Conservation (phyloP, 768 basidiomycete species). For the Mycena galericulata region DNA sequence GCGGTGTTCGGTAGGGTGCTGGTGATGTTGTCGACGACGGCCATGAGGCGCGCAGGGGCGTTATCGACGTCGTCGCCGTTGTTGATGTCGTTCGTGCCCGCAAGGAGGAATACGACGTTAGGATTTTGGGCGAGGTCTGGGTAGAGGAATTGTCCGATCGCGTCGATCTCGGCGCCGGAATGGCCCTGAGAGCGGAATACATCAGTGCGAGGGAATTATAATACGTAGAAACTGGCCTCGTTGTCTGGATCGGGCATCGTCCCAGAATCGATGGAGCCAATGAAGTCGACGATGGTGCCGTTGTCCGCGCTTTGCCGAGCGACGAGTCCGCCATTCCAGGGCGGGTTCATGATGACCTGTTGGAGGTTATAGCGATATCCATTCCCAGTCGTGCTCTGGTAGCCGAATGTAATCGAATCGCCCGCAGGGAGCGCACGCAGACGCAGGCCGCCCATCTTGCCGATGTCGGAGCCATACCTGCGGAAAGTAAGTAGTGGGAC, state of each 20-base stretch:
- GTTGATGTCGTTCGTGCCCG: conserved; percentile 27
- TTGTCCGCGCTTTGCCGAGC: background rate
- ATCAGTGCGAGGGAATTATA: background rate
- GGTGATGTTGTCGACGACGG: conserved; percentile 12
- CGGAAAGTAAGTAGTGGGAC: background rate
- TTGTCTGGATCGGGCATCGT: conserved; percentile 24
- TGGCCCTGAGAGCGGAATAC: conserved; percentile 4
- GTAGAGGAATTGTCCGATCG: background rate
- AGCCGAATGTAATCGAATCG: conserved; percentile 23
- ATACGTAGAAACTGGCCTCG: conserved; percentile 2
- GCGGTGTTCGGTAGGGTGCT: background rate
- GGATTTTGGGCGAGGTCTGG: conserved; percentile 13
- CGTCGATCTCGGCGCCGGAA: conserved; percentile 16
- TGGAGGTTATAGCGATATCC: conserved; percentile 23
- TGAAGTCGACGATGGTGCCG: conserved; percentile 11
- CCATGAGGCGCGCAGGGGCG: conserved; percentile 15
- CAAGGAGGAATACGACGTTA: conserved; percentile 20
- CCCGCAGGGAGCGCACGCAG: conserved; percentile 13
- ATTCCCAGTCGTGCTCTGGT: conserved; percentile 9
- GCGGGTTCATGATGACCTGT: conserved; percentile 10
- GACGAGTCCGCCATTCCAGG: background rate
- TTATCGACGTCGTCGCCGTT: conserved; percentile 6
- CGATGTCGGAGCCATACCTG: conserved; percentile 9
- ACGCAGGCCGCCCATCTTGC: conserved; percentile 12
- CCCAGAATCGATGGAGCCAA: conserved; percentile 20